Conservation (phyloP, 345 rosid species). For the Triadica sebifera region DNA sequence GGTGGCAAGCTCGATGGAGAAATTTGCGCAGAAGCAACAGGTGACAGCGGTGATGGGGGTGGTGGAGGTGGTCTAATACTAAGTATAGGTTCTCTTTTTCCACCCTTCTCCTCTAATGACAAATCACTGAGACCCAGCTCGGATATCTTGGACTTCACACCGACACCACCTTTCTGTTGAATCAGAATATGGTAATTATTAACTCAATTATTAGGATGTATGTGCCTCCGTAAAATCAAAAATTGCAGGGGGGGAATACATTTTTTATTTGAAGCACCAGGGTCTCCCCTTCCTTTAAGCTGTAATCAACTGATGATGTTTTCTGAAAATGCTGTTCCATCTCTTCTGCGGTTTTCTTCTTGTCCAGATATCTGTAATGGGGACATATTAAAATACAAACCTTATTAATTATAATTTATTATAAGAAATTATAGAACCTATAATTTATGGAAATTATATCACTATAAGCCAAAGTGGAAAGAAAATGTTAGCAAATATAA, state of each 20-base stretch:
- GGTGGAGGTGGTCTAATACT: constrained; percentile 89
- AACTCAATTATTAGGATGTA: background rate
- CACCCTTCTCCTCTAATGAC: constrained; percentile 57
- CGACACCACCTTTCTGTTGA: constrained; percentile 42
- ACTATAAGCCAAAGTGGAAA: too few relatives aligned
- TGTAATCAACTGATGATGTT: constrained; percentile 70
- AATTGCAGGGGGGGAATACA: constrained; percentile 41
- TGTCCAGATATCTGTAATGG: constrained; percentile 70
- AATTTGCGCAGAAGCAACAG: constrained; percentile 36
- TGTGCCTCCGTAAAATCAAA: background rate
- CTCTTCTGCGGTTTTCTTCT: constrained; percentile 96
- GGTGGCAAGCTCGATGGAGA: constrained; percentile 41
- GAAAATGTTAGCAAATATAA: too few relatives aligned
- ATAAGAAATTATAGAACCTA: background rate
- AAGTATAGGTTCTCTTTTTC: constrained; percentile 46
- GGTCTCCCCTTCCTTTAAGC: constrained; percentile 91
- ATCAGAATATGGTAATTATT: constrained; percentile 8
- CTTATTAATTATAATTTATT: background rate
- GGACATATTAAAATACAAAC: constrained; percentile 5
- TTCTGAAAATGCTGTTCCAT: constrained; percentile 95
- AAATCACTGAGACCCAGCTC: constrained; percentile 60
- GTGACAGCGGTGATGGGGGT: constrained; percentile 70
- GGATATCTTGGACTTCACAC: constrained; percentile 46
- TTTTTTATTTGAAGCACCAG: constrained; percentile 76
- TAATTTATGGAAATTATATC: background rate